A percentile compares a stretch with the other conserved stretches of the same genome.
Conservation (phyloP, 2,329 filamentous ascomycete genomes). For the Eutypa lata region DNA sequence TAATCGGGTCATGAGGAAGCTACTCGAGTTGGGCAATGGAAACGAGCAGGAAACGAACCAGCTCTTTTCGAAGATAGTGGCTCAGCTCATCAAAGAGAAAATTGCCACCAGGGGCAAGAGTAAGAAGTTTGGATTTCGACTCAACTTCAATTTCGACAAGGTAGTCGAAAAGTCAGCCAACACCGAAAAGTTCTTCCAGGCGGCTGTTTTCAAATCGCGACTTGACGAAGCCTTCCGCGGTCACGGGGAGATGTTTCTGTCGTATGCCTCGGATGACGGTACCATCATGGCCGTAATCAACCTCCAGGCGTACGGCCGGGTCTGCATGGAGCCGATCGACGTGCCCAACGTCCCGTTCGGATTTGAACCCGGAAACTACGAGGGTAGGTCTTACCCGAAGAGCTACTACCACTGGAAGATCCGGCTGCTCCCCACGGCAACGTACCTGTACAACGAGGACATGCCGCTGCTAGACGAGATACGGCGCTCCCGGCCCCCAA, state of each 20-base stretch:
- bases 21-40: constrained; percentile 45
- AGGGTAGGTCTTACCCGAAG: constrained; percentile 66
- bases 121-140: constrained; percentile 58
- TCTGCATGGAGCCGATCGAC: constrained; percentile 51
- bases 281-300: constrained; percentile 66
- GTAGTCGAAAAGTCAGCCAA: constrained; percentile 55
- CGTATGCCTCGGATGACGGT: constrained; percentile 55
- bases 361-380: constrained; percentile 68
- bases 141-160: constrained; percentile 57
- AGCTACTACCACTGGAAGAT: constrained; percentile 63
- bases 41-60: constrained; percentile 37
- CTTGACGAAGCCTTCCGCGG: constrained; percentile 54
- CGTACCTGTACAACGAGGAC: constrained; percentile 55
- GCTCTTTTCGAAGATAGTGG: constrained; percentile 47
- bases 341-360: constrained; percentile 65
- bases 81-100: constrained; percentile 45
- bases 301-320: constrained; percentile 56
- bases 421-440: constrained; percentile 53
- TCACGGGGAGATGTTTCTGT: constrained; percentile 21
- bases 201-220: constrained; percentile 55
- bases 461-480: constrained; percentile 39
- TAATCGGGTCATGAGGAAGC: constrained; percentile 46
- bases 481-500: constrained; percentile 37
- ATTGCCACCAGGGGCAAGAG: constrained; percentile 60
- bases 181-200: constrained; percentile 53